These are phyloP conservation scores for Heterobasidion annosum DNA, from an alignment of 1,284 basidiomycete genomes.

Conservation along the genomic window DNA sequence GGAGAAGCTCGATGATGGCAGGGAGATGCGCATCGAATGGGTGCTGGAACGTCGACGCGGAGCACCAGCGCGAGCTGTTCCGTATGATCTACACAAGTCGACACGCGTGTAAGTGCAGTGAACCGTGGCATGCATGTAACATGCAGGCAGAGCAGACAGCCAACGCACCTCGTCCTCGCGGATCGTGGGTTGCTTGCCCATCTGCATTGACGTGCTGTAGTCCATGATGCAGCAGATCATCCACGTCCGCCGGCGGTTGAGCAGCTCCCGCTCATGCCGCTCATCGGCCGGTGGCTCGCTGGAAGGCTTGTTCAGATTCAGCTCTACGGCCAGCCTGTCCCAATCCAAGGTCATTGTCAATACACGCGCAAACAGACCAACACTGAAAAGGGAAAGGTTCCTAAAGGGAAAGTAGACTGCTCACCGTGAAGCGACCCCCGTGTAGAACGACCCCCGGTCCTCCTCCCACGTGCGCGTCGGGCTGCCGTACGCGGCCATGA, in stretches of 20 bases:
- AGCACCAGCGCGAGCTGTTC: conserved; percentile 15
- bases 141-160: neutral
- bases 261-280: conserved; percentile 31
- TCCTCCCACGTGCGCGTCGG: conserved; percentile 77
- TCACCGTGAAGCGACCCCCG: conserved; percentile 70
- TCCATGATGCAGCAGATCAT: conserved; percentile 38
- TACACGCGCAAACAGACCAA: neutral
- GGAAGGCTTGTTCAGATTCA: conserved; percentile 32
- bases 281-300: conserved; percentile 23
- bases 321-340: conserved; percentile 31
- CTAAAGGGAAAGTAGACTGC: neutral
- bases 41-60: conserved; percentile 18
- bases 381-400: neutral
- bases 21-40: conserved; percentile 19
- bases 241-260: conserved; percentile 38
- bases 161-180: conserved; percentile 27
- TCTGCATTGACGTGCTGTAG: conserved; percentile 31
- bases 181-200: conserved; percentile 36
- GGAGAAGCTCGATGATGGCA: conserved; percentile 20
- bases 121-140: conserved; percentile 8
- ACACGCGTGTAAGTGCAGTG: conserved; percentile 4
- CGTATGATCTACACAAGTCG: conserved; percentile 15
- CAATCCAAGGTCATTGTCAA: neutral
- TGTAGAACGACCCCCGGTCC: conserved; percentile 75
- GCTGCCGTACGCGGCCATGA: conserved; percentile 71